Conservation (phyloP, 768 basidiomycete genomes). For the Strobilomyces echinocephalus region DNA sequence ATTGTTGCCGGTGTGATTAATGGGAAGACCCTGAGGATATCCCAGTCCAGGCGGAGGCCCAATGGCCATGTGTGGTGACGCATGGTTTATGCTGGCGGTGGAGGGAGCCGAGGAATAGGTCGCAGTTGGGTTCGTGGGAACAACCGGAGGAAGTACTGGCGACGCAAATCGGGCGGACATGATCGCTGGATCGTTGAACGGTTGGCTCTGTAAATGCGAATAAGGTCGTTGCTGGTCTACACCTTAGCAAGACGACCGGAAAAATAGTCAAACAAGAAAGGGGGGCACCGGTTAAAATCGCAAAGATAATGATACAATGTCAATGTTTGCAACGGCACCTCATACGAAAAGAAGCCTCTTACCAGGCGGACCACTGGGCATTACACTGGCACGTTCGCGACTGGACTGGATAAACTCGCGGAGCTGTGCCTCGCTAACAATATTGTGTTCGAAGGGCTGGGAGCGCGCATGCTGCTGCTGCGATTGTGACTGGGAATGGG, state of each 20-base stretch:
- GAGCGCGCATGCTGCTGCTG: conserved; percentile 39
- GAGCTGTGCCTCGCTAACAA: conserved; percentile 70
- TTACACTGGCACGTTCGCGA: conserved; percentile 47
- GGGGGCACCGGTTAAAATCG: conserved; percentile 22
- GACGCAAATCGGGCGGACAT: conserved; percentile 69
- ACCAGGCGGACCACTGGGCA: conserved; percentile 39
- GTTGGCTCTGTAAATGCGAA: conserved; percentile 36
- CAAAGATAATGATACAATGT: conserved; percentile 26
- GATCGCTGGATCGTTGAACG: conserved; percentile 73
- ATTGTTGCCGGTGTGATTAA: conserved; percentile 19
- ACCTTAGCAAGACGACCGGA: conserved; percentile 14
- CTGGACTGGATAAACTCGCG: conserved; percentile 72
- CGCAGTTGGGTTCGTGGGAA: conserved; percentile 7
- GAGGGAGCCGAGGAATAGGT: conserved; percentile 13
- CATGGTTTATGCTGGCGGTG: conserved; percentile 11
- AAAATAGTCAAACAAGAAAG: conserved; percentile 10
- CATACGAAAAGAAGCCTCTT: conserved; percentile 43
- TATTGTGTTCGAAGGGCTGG: conserved; percentile 50
- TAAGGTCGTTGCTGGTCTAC: conserved; percentile 36
- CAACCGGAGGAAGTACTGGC: conserved; percentile 26
- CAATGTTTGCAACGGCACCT: conserved; percentile 30
- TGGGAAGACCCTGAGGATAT: conserved; percentile 34
- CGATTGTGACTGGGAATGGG: conserved; percentile 34
- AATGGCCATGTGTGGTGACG: conserved; percentile 30
- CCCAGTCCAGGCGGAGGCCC: conserved; percentile 69